Evolutionary conservation across 768 basidiomycete species (phyloP).

Genomic region (Cystofilobasidium capitatum): DNA sequence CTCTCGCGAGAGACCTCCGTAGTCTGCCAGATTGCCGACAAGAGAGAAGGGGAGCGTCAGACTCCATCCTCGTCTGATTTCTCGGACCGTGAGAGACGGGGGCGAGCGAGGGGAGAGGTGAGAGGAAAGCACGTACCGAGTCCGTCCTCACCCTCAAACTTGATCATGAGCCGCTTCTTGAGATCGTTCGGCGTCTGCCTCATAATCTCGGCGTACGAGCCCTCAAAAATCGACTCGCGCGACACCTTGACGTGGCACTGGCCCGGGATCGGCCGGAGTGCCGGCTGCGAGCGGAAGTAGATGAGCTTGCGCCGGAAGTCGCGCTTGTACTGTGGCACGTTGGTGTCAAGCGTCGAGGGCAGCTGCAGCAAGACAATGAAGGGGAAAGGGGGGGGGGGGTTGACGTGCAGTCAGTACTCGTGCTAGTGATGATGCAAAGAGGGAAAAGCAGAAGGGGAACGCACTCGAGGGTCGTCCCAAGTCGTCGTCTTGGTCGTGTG

Average conservation of each 20-base stretch:
- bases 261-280: slow-evolving; percentile 93
- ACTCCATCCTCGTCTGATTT: no score
- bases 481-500: slow-evolving; percentile 97
- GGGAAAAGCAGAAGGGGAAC: neutral
- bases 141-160: slow-evolving; percentile 98
- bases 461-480: slow-evolving; percentile 94
- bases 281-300: slow-evolving; percentile 97
- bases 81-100: neutral
- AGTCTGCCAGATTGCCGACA: slow-evolving; percentile 51
- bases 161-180: slow-evolving; percentile 99
- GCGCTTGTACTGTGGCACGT: slow-evolving; percentile 98
- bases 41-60: neutral
- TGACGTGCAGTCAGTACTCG: neutral
- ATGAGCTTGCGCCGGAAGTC: slow-evolving; percentile 99
- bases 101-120: neutral
- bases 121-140: slow-evolving; percentile 44
- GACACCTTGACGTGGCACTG: slow-evolving; percentile 99
- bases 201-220: slow-evolving; percentile 99
- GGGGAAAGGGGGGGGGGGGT: no score
- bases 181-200: slow-evolving; percentile 94
- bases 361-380: no score
- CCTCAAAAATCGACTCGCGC: slow-evolving; percentile 97
- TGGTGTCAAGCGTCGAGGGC: slow-evolving; percentile 87
- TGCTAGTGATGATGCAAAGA: neutral
- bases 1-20: slow-evolving; percentile 94